These are phyloP conservation scores for Scenedesmus sp. DNA, from an alignment of 163 green algal genomes.

Conservation along the genomic window DNA sequence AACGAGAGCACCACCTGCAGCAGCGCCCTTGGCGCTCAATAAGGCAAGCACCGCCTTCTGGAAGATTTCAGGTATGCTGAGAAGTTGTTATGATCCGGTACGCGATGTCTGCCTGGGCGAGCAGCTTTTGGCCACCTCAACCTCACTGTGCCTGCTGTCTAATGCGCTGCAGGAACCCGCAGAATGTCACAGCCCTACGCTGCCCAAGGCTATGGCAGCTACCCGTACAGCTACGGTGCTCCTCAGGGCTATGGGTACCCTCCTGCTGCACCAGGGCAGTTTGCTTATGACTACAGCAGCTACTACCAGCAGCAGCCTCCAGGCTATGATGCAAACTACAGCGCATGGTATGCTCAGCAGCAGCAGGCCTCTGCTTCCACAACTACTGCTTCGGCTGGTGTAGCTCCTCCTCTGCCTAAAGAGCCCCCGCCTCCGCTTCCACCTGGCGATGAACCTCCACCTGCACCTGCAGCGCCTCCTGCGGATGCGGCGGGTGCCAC, in stretches of 20 bases:
- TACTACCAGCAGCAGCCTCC: conserved; percentile 48
- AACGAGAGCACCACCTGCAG: neutral
- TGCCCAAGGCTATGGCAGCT: conserved; percentile 5
- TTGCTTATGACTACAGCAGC: conserved; percentile 34
- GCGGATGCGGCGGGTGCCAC: neutral
- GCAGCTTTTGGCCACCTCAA: neutral
- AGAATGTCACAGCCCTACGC: conserved; percentile 43
- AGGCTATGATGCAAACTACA: conserved; percentile 26
- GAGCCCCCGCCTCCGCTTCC: conserved; percentile 26
- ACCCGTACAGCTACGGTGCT: neutral
- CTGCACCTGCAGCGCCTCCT: neutral
- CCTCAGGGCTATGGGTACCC: conserved; percentile 15
- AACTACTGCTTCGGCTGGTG: conserved; percentile 1
- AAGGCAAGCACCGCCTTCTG: neutral
- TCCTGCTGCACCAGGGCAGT: conserved; percentile 13
- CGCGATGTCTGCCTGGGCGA: neutral
- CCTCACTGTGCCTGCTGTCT: neutral
- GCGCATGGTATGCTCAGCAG: conserved; percentile 38
- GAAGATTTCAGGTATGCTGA: neutral
- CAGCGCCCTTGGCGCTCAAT: neutral
- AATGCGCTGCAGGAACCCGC: neutral
- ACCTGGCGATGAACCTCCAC: conserved; percentile 12
- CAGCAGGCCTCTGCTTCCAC: neutral
- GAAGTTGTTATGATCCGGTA: too few relatives aligned
- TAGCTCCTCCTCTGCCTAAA: conserved; percentile 12